Percentiles rank a stretch among this genome's conserved stretches.
Conservation (phyloP, 2,329 filamentous ascomycete species). For the Drechslerella stenobrocha region DNA sequence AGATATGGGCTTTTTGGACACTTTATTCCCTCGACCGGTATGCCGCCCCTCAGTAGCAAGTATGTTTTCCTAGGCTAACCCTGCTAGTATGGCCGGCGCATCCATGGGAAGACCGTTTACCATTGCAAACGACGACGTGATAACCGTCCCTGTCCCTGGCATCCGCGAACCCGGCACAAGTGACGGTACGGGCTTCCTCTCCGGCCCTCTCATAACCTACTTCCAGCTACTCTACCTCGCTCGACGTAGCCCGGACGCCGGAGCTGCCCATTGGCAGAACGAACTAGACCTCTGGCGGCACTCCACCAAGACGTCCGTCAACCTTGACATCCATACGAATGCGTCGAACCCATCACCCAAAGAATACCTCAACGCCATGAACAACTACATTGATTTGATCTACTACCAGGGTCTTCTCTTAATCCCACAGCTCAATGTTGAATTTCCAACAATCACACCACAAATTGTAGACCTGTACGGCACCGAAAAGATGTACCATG, state of each 20-base stretch:
- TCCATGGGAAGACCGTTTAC: slow-evolving; percentile 44
- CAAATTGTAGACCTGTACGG: slow-evolving; percentile 16
- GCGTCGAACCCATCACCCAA: neutral
- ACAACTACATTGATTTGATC: slow-evolving; percentile 40
- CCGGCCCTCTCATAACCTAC: slow-evolving; percentile 35
- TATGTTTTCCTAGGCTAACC: neutral
- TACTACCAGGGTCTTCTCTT: slow-evolving; percentile 37
- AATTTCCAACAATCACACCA: slow-evolving; percentile 29
- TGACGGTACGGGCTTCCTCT: slow-evolving; percentile 34
- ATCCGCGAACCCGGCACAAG: slow-evolving; percentile 22
- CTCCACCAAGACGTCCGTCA: slow-evolving; percentile 25
- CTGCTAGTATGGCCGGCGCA: slow-evolving; percentile 29
- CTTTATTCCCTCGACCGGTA: slow-evolving; percentile 46
- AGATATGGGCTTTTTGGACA: slow-evolving; percentile 44
- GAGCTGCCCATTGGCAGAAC: slow-evolving; percentile 18
- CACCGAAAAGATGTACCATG: slow-evolving; percentile 31
- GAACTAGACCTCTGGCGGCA: slow-evolving; percentile 23
- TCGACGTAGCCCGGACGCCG: slow-evolving; percentile 30
- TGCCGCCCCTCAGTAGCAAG: neutral
- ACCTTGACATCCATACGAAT: slow-evolving; percentile 8
- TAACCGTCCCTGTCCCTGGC: slow-evolving; percentile 35
- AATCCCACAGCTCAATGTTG: slow-evolving; percentile 38
- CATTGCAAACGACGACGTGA: slow-evolving; percentile 43
- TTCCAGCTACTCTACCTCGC: slow-evolving; percentile 33
- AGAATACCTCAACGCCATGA: slow-evolving; percentile 33